Evolutionary conservation across 2,329 filamentous ascomycete genomes (phyloP).

Genomic region (Cladosporium phlei): DNA sequence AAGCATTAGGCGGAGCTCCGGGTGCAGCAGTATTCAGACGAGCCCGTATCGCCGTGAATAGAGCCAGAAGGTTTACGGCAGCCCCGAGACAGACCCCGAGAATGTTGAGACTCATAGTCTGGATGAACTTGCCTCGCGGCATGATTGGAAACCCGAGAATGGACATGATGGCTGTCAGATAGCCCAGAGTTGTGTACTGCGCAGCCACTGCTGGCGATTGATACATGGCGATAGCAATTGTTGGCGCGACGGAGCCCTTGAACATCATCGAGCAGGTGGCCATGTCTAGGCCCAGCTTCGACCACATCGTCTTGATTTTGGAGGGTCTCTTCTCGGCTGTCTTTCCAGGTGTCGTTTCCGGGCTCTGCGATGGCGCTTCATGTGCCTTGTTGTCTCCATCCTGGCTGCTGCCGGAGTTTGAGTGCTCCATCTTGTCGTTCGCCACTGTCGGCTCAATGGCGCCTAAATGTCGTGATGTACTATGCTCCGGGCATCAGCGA

Average conservation of each 20-base stretch:
- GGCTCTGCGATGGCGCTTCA: not conserved
- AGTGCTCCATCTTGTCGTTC: not conserved
- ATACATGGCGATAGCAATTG: constrained; percentile 31
- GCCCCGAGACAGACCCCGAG: constrained; percentile 52
- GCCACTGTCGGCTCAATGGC: not conserved
- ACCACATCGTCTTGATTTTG: constrained; percentile 25
- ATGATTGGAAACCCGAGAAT: constrained; percentile 62
- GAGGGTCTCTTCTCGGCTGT: constrained; percentile 23
- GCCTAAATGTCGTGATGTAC: too few species aligned
- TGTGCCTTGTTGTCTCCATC: not conserved
- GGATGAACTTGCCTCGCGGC: constrained; percentile 67
- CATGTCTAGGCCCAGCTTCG: constrained; percentile 28
- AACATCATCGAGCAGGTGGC: constrained; percentile 30
- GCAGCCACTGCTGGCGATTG: constrained; percentile 46
- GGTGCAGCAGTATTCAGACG: constrained; percentile 51
- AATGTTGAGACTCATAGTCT: constrained; percentile 59
- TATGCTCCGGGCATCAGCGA: too few species aligned
- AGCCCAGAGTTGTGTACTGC: constrained; percentile 53
- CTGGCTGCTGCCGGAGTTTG: constrained; percentile 3
- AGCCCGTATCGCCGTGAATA: constrained; percentile 63
- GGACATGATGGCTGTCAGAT: constrained; percentile 61
- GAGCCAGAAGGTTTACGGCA: constrained; percentile 54
- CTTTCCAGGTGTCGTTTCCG: constrained; percentile 10
- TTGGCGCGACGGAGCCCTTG: constrained; percentile 33
- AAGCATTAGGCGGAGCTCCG: constrained; percentile 36